phyloP scores from a whole-genome alignment of 352 stramenopile species.

The Globisporangium heterothallicum region DNA sequence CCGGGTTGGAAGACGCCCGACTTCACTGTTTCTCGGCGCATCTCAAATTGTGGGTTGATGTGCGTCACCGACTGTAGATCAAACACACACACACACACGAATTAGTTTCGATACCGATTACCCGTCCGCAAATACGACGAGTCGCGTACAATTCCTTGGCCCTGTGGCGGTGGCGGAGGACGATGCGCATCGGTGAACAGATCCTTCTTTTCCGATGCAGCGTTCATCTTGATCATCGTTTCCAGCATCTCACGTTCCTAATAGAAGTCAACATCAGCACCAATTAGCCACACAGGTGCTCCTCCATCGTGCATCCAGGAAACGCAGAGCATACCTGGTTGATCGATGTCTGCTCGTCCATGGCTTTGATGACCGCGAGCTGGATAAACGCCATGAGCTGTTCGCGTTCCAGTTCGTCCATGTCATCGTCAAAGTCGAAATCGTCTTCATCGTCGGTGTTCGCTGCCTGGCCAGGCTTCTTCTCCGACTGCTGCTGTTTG shows the following conservation, averaged over 20 bases:
- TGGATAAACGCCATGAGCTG: slow-evolving; percentile 81
- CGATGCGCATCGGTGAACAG: slow-evolving; percentile 68
- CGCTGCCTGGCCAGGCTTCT: slow-evolving; percentile 13
- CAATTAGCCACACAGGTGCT: background rate
- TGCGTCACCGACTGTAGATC: slow-evolving; percentile 64
- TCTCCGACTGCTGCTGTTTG: slow-evolving; percentile 22
- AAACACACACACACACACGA: slow-evolving; percentile 1
- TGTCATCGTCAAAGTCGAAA: slow-evolving; percentile 45
- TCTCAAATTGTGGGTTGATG: slow-evolving; percentile 83
- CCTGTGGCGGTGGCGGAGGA: slow-evolving; percentile 46
- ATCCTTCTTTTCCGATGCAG: slow-evolving; percentile 42
- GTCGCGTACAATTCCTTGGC: slow-evolving; percentile 72
- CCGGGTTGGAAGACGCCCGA: slow-evolving; percentile 92
- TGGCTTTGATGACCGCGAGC: slow-evolving; percentile 63
- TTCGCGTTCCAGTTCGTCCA: slow-evolving; percentile 76
- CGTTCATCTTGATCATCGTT: slow-evolving; percentile 82
- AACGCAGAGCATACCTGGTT: slow-evolving; percentile 59
- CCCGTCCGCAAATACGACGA: background rate
- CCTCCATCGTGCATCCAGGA: background rate
- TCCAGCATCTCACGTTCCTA: slow-evolving; percentile 81
- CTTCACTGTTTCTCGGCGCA: slow-evolving; percentile 82
- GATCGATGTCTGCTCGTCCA: slow-evolving; percentile 70
- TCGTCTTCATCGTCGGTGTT: slow-evolving; percentile 24
- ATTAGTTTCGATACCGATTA: background rate
- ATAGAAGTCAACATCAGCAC: background rate